Conservation (phyloP, 306 rosid species). For the Urtica urens region DNA sequence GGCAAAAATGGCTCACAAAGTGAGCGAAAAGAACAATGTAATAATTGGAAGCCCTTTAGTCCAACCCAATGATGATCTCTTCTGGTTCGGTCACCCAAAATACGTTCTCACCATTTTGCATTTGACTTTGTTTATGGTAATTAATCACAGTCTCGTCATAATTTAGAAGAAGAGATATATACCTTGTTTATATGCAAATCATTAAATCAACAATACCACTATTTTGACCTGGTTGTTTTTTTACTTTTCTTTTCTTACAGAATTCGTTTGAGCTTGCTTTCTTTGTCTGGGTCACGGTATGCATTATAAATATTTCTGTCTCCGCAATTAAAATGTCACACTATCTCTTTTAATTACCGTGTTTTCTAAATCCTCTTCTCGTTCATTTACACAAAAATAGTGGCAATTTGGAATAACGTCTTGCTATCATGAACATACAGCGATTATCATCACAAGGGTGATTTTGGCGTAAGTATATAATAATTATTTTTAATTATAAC, state of each 20-base stretch:
- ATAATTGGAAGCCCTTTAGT: conserved; percentile 47
- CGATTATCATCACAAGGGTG: conserved; percentile 23
- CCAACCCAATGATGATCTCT: conserved; percentile 38
- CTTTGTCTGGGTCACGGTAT: conserved; percentile 56
- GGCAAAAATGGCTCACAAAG: conserved; percentile 36
- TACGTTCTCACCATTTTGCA: conserved; percentile 36
- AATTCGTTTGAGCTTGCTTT: conserved; percentile 50
- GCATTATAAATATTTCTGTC: background rate
- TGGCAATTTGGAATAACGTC: conserved; percentile 38
- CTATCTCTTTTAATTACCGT: background rate
- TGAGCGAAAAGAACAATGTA: conserved; percentile 18
- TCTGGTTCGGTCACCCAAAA: conserved; percentile 47
- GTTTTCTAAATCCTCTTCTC: background rate
- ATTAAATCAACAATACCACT: background rate
- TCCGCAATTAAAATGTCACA: background rate
- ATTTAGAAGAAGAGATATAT: no score
- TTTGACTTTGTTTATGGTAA: conserved; percentile 43
- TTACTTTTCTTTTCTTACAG: conserved; percentile 14
- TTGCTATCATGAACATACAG: conserved; percentile 40
- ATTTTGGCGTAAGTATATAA: conserved; percentile 37
- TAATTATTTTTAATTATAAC: no score
- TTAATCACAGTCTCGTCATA: no score
- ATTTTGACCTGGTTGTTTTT: background rate
- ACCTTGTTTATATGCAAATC: no score
- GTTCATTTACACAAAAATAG: conserved; percentile 5